phyloP scores from a whole-genome alignment of 2,329 filamentous ascomycete species.

The Chlorencoelia australis region DNA sequence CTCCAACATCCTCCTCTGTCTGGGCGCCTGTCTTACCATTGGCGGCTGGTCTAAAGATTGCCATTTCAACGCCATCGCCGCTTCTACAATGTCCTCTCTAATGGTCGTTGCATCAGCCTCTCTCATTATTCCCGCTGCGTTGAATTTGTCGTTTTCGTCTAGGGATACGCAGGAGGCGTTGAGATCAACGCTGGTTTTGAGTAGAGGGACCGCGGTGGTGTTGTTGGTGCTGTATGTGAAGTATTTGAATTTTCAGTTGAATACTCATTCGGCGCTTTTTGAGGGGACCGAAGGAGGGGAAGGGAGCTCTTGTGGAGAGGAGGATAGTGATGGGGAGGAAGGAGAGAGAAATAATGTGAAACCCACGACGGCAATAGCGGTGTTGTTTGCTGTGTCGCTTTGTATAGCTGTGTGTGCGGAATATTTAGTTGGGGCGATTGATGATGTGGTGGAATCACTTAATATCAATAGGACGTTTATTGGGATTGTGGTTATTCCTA shows the following conservation, averaged over 20 bases:
- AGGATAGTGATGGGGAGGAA: not conserved
- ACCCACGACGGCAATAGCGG: conserved; percentile 32
- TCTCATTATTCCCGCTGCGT: conserved; percentile 67
- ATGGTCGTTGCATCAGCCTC: conserved; percentile 70
- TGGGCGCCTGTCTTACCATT: conserved; percentile 71
- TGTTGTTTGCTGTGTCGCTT: conserved; percentile 60
- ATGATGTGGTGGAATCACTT: conserved; percentile 56
- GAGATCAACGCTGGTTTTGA: conserved; percentile 61
- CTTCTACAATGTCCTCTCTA: conserved; percentile 63
- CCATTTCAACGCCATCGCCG: conserved; percentile 70
- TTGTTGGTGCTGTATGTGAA: conserved; percentile 64
- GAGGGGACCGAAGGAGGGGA: conserved; percentile 35
- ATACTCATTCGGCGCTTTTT: conserved; percentile 64
- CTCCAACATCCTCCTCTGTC: conserved; percentile 73
- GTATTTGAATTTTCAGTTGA: conserved; percentile 70
- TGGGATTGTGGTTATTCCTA: conserved; percentile 68
- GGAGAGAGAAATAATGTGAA: too few relatives aligned
- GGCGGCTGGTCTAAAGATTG: conserved; percentile 57
- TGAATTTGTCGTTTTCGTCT: conserved; percentile 22
- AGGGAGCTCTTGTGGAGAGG: conserved; percentile 15
- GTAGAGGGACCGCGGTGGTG: conserved; percentile 66
- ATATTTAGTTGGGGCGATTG: conserved; percentile 68
- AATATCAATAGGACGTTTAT: conserved; percentile 74
- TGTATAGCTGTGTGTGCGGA: conserved; percentile 66
- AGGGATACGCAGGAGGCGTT: not conserved